Base-by-base conservation (phyloP, 1,139 yeast genomes). In the Debaryomyces robertsiae region DNA sequence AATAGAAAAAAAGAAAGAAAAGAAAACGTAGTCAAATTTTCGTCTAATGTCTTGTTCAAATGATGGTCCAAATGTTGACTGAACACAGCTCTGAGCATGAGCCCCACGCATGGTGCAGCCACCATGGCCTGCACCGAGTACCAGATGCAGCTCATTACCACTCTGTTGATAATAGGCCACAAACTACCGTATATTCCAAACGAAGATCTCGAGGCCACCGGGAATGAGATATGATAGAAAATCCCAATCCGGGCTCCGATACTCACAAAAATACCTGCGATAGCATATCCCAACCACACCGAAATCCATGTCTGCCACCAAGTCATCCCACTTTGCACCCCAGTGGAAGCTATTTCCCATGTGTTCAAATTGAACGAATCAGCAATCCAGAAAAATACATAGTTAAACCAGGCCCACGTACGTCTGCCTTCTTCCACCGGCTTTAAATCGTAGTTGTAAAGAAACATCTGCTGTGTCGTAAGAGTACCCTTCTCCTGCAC, bases 221-320 rank as follows among this genome's bases (percentile, higher is more conserved):
- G 94, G 69, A 85, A 87, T 0, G 91, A 81, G 43, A 86, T 71
- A 56, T 86, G 93, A 55, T 86, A 84, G 48, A 74, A 74, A 3
- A 88, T 72, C 54, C 95, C 95, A 32, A 84, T 75, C 53, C 91
- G 69, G 16, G 91, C 83, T 25, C 84, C 75, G 18, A 80, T 58
- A 17, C 78, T 75, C 36, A 86, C 83, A 55, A 84, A 83, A 1
- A 74, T 53, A 53, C 84, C 86, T 45, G 81, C 79, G 39, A 82
- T 58, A 27, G 72, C 57, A 58, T 82, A 82, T 10, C 89, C 89
- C 18, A 82, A 50, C 94, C 95, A 86, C 17, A 88, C 91, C 0
- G 93, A 77, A 25, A 87, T 58, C 95, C 95, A 88, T 11, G 86
- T 82, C 60, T 82, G 90, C 94, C 95, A 88, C 95, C 95, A 87